These are phyloP conservation scores for Suillus occidentalis DNA, from an alignment of 768 basidiomycete genomes.

Conservation along the genomic window DNA sequence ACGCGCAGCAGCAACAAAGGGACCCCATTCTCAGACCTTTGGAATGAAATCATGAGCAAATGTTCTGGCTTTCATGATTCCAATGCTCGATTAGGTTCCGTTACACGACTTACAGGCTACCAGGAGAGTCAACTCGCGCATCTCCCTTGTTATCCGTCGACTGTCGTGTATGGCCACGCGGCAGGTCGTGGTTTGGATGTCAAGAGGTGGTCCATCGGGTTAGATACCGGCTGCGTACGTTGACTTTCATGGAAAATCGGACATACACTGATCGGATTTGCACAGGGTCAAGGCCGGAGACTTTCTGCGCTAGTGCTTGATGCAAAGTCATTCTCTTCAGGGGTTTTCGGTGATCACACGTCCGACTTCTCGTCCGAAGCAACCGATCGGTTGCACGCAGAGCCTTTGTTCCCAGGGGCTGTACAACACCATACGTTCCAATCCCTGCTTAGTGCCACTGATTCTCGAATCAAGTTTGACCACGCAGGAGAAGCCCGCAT, in stretches of 20 bases:
- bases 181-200: constrained; percentile 80
- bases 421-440: not conserved
- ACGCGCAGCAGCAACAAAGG: constrained; percentile 42
- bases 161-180: constrained; percentile 86
- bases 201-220: constrained; percentile 78
- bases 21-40: constrained; percentile 72
- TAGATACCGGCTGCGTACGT: constrained; percentile 82
- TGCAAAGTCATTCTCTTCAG: constrained; percentile 33
- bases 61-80: constrained; percentile 50
- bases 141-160: constrained; percentile 68
- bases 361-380: not conserved
- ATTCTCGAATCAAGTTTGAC: constrained; percentile 1
- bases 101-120: not conserved
- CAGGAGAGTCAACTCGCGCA: constrained; percentile 17
- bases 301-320: constrained; percentile 69
- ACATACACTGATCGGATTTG: not conserved
- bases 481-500: constrained; percentile 48
- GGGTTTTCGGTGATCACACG: not conserved
- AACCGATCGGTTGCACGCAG: not conserved
- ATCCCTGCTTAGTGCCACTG: not conserved
- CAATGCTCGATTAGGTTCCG: not conserved
- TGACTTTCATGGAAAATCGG: not conserved
- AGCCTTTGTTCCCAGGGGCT: not conserved
- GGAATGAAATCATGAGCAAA: constrained; percentile 62
- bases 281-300: constrained; percentile 55